Base-by-base conservation (phyloP, 139 green algal genomes). In the Chlamydomonas eustigma region DNA sequence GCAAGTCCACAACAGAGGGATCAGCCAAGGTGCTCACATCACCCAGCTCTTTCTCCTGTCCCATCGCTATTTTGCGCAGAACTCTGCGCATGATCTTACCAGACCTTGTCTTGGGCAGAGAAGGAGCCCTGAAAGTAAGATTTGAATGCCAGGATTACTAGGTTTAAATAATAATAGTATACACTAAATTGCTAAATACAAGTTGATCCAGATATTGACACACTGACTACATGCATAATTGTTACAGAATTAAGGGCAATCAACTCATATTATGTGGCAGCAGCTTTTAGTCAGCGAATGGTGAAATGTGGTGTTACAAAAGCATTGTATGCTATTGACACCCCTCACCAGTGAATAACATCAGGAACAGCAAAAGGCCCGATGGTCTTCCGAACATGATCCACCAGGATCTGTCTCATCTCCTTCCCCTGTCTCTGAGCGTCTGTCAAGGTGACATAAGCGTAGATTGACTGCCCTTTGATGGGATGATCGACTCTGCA, bases 321-420 rank as follows among this genome's bases (percentile, higher is more conserved):
- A n/a, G n/a, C n/a, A n/a, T n/a, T n/a, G n/a, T n/a, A n/a, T n/a
- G n/a, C n/a, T n/a, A n/a, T n/a, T n/a, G n/a, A n/a, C 51, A 39
- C 6, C 71, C 4, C 73, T 63, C 51, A 71, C 91, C 91, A 97
- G 82, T 98, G 95, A 73, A 98, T 97, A 33, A 90, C 82, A 37
- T 98, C 94, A n/a, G 94, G 94, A n/a, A 92, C 86, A 25, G 94
- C 94, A 78, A 98, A 95, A 25, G 94, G 83, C 0, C 94, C 92
- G 28, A 90, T 87, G 51, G 1, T 8, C 36, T 74, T 76, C n/a
- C 80, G 72, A 58, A 86, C 81, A 63, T 86, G 77, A 25, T 80
- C 77, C 51, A 78, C 51, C 32, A 98, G 87, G 82, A 89, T 84
- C 75, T 91, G 90, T 50, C 88, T 86, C 74, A 97, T 81, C 18